Conservation (phyloP, 192 early-diverging fungal species). For the Phlyctochytrium bullatum region DNA sequence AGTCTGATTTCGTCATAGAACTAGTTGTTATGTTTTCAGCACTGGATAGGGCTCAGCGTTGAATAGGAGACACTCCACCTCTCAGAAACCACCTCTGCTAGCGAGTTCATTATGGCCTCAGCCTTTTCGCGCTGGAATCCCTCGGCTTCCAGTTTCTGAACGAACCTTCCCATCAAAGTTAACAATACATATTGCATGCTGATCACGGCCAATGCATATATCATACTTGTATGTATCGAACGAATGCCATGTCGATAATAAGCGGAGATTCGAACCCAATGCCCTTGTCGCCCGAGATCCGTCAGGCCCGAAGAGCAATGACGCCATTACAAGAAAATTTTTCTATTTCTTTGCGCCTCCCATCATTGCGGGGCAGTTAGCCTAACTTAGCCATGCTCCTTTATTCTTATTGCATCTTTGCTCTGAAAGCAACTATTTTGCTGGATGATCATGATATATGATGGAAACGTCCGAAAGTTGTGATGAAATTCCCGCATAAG, state of each 20-base stretch:
- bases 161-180: slow-evolving; percentile 1
- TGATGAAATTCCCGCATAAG: no score
- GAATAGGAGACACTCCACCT: slow-evolving; percentile 41
- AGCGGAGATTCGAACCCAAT: no score
- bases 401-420: no score
- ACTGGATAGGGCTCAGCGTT: slow-evolving; percentile 11
- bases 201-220: neutral
- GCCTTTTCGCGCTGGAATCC: slow-evolving; percentile 70
- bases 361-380: no score
- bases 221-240: neutral
- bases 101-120: slow-evolving; percentile 71
- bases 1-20: slow-evolving; percentile 35
- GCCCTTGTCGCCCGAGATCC: no score
- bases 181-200: no score
- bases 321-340: no score
- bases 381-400: no score
- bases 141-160: slow-evolving; percentile 30
- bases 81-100: slow-evolving; percentile 69
- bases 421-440: no score
- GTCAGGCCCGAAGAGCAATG: no score
- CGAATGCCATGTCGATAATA: neutral
- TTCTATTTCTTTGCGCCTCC: no score
- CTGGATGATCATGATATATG: no score
- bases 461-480: neutral
- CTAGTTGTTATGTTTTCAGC: slow-evolving; percentile 24